These are phyloP conservation scores for Cryphonectria parasitica DNA, from an alignment of 2,329 filamentous ascomycete genomes.

Conservation along the genomic window DNA sequence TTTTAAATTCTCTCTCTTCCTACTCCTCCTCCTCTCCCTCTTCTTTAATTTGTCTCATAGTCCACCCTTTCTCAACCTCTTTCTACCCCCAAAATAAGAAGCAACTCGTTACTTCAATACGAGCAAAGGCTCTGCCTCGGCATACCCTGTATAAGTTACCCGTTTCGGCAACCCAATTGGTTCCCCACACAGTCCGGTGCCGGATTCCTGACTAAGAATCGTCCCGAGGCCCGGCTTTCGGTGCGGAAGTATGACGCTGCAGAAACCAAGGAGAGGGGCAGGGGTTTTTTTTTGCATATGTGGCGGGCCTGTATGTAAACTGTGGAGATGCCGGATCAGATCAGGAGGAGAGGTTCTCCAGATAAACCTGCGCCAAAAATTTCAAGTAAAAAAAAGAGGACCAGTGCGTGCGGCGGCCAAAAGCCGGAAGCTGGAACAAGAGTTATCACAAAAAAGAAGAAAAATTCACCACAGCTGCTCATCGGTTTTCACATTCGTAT, in stretches of 20 bases:
- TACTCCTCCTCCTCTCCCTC: not conserved
- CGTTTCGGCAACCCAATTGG: not conserved
- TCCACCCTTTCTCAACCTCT: not conserved
- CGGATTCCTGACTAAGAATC: not conserved
- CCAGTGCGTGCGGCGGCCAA: no score
- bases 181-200: not conserved
- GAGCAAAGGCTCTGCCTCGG: not conserved
- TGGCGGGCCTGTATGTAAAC: not conserved
- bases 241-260: not conserved
- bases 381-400: no score
- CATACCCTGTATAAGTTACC: conserved; percentile 4
- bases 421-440: no score
- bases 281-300: not conserved
- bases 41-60: not conserved
- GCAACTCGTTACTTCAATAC: not conserved
- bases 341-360: not conserved
- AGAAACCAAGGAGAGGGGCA: not conserved
- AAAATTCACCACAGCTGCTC: no score
- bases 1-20: no score
- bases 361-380: not conserved
- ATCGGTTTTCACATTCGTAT: no score
- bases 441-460: no score
- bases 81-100: not conserved
- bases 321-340: no score
- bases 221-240: conserved; percentile 10